Conservation (phyloP, 768 basidiomycete genomes). For the Gloeopeniophorella convolvens region DNA sequence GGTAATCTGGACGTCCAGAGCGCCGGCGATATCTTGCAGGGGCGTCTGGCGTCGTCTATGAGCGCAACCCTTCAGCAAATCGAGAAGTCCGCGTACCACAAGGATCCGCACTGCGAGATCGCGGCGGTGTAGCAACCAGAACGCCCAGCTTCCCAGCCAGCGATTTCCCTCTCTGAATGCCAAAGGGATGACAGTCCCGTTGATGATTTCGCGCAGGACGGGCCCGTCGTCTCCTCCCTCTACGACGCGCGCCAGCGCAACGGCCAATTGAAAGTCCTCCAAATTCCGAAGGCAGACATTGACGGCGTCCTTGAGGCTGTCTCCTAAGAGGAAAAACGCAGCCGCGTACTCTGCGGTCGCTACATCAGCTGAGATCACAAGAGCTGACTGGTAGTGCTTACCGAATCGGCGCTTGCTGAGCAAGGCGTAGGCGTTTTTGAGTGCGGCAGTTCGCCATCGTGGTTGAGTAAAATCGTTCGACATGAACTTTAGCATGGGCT, state of each 20-base stretch:
- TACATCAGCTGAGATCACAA: background rate
- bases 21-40: slow-evolving; percentile 60
- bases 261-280: slow-evolving; percentile 83
- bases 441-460: slow-evolving; percentile 87
- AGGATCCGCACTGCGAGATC: slow-evolving; percentile 89
- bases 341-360: slow-evolving; percentile 81
- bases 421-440: slow-evolving; percentile 94
- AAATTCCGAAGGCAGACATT: slow-evolving; percentile 85
- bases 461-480: slow-evolving; percentile 80
- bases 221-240: slow-evolving; percentile 83
- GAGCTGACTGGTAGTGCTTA: slow-evolving; percentile 33
- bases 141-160: slow-evolving; percentile 94
- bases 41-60: slow-evolving; percentile 50
- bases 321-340: slow-evolving; percentile 93
- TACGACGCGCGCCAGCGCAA: slow-evolving; percentile 77
- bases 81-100: slow-evolving; percentile 47
- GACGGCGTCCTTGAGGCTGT: slow-evolving; percentile 83
- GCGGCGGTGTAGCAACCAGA: slow-evolving; percentile 85
- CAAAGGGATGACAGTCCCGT: slow-evolving; percentile 68
- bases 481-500: slow-evolving; percentile 85
- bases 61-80: background rate
- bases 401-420: slow-evolving; percentile 89
- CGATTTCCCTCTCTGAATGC: slow-evolving; percentile 87
- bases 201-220: slow-evolving; percentile 62
- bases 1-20: slow-evolving; percentile 44